A percentile compares a stretch with the other conserved stretches of the same genome.
phyloP scores from a whole-genome alignment of 1,284 basidiomycete species.

The Austropuccinia psidii region DNA sequence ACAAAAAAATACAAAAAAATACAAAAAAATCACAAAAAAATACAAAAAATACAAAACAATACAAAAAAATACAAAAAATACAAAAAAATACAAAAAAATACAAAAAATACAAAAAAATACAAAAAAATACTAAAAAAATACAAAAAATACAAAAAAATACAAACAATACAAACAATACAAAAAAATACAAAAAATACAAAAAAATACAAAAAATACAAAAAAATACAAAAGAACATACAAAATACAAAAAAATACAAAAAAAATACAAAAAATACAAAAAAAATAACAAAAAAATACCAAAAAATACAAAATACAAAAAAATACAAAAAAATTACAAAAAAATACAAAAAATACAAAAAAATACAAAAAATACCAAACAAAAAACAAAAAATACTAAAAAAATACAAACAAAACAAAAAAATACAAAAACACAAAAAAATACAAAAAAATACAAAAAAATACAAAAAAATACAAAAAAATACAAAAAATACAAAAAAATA shows the following conservation, averaged over 20 bases:
- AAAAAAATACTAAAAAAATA: neutral
- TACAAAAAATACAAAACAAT: too few species aligned
- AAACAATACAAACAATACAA: neutral
- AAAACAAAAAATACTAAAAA: neutral
- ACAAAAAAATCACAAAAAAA: too few species aligned
- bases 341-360: neutral
- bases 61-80: too few species aligned
- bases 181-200: neutral
- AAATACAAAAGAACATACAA: neutral
- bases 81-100: too few species aligned
- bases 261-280: neutral
- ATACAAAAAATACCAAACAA: neutral
- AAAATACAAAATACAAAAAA: neutral
- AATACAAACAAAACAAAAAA: neutral
- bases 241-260: neutral
- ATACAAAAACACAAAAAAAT: neutral
- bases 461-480: neutral
- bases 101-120: too few species aligned
- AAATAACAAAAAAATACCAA: neutral
- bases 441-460: neutral
- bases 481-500: neutral
- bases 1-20: too few species aligned
- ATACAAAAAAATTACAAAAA: neutral
- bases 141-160: neutral
- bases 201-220: neutral